Evolutionary conservation across 2,329 filamentous ascomycete genomes (phyloP).

Genomic region (Paecilomyces sp.): DNA sequence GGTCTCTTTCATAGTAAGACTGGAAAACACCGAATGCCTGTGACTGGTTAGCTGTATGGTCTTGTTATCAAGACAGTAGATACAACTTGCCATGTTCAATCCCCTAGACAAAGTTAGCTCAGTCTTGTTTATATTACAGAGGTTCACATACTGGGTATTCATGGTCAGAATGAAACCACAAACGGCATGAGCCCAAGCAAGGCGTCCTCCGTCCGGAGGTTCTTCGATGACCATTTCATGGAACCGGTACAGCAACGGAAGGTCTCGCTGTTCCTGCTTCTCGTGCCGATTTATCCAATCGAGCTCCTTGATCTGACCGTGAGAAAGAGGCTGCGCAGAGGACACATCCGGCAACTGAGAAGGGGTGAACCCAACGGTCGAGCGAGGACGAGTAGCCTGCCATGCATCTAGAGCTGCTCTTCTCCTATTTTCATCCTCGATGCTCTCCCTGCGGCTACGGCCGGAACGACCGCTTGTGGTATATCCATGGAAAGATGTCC

Average conservation of each 20-base stretch:
- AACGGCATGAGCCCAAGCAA: conserved; percentile 25
- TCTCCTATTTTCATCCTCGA: not conserved
- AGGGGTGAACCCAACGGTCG: conserved; percentile 4
- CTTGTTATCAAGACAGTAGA: not conserved
- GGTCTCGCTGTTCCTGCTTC: not conserved
- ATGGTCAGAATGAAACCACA: conserved; percentile 19
- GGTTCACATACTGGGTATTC: conserved; percentile 22
- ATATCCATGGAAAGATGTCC: not conserved
- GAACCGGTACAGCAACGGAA: not conserved
- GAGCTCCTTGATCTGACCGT: conserved; percentile 7
- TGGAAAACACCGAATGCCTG: conserved; percentile 36
- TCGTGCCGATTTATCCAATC: conserved; percentile 1
- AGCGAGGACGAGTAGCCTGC: not conserved
- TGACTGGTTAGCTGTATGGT: not conserved
- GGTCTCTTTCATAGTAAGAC: conserved; percentile 29
- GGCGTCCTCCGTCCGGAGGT: conserved; percentile 22
- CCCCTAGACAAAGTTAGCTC: conserved; percentile 9
- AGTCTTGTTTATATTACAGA: not conserved
- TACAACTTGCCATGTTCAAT: conserved; percentile 22
- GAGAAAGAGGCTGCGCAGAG: conserved; percentile 3
- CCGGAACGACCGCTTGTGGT: not conserved
- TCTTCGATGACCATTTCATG: conserved; percentile 3
- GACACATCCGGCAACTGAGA: conserved; percentile 3
- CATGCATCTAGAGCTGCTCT: not conserved
- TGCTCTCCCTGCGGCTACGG: not conserved